Evolutionary conservation across 2,329 filamentous ascomycete species (phyloP).

Genomic region (Aspergillus latus): DNA sequence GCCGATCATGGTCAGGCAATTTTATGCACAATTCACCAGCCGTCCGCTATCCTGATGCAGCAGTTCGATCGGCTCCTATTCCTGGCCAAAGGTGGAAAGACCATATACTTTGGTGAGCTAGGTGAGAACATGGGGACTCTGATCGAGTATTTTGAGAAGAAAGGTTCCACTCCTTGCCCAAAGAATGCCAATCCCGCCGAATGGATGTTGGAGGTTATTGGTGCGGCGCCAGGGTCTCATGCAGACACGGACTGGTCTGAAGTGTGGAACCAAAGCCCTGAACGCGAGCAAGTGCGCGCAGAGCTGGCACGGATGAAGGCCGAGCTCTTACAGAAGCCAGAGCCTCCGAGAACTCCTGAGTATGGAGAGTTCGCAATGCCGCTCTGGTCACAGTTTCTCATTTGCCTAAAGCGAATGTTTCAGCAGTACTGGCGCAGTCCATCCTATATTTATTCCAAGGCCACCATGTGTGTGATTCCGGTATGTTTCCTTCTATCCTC

Average conservation of each 20-base stretch:
- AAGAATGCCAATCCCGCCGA: constrained; percentile 67
- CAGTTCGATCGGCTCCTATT: constrained; percentile 68
- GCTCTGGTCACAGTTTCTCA: constrained; percentile 63
- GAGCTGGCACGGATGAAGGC: constrained; percentile 44
- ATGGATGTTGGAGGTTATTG: constrained; percentile 60
- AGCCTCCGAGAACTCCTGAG: constrained; percentile 46
- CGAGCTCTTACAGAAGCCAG: constrained; percentile 32
- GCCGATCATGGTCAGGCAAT: constrained; percentile 88
- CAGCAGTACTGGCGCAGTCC: constrained; percentile 89
- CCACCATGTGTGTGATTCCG: constrained; percentile 64
- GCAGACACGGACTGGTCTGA: constrained; percentile 63
- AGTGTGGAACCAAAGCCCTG: constrained; percentile 59
- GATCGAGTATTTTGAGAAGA: constrained; percentile 62
- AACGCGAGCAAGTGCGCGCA: constrained; percentile 51
- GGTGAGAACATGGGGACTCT: constrained; percentile 57
- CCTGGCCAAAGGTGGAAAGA: constrained; percentile 62
- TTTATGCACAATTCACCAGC: constrained; percentile 91
- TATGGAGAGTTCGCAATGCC: constrained; percentile 79
- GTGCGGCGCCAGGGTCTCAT: constrained; percentile 60
- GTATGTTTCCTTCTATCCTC: constrained; percentile 55
- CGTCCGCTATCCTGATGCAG: constrained; percentile 86
- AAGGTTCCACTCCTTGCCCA: constrained; percentile 60
- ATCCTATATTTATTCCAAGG: constrained; percentile 81
- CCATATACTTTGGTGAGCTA: constrained; percentile 67
- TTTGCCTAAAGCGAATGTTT: constrained; percentile 72